A percentile compares a stretch with the other conserved stretches of the same genome.
phyloP scores from a whole-genome alignment of 2,329 filamentous ascomycete genomes.

The Karstenula rhodostoma region DNA sequence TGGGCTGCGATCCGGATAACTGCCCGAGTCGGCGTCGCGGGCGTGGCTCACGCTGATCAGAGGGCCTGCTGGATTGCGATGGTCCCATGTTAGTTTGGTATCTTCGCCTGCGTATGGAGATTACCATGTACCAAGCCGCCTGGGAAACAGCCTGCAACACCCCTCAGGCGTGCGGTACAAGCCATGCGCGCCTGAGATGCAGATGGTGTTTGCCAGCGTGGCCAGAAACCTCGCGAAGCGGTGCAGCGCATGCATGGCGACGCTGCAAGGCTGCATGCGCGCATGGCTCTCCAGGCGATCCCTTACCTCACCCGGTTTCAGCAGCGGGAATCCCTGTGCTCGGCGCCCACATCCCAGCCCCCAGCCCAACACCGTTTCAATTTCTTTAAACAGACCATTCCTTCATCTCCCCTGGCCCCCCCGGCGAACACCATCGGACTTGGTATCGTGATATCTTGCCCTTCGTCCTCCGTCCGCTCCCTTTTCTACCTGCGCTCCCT shows the following conservation, averaged over 20 bases:
- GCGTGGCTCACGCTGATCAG: slow-evolving; percentile 8
- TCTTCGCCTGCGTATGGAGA: slow-evolving; percentile 20
- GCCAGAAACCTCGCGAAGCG: slow-evolving; percentile 1
- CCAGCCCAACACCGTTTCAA: slow-evolving; percentile 44
- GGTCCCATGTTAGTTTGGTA: too few relatives aligned
- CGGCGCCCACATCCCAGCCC: slow-evolving; percentile 27
- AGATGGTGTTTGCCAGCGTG: background rate
- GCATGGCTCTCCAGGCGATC: slow-evolving; percentile 21
- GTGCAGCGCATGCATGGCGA: background rate
- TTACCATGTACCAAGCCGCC: slow-evolving; percentile 18
- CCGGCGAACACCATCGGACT: slow-evolving; percentile 36
- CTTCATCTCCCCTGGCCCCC: slow-evolving; percentile 45
- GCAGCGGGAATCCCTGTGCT: slow-evolving; percentile 21
- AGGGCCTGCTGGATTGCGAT: slow-evolving; percentile 15
- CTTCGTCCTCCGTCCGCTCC: slow-evolving; percentile 27
- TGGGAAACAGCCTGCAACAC: slow-evolving; percentile 12
- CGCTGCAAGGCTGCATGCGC: slow-evolving; percentile 17
- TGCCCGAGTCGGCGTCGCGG: background rate
- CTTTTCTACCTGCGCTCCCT: slow-evolving; percentile 31
- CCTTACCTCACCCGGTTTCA: slow-evolving; percentile 46
- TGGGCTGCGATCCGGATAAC: background rate
- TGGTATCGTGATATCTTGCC: slow-evolving; percentile 37
- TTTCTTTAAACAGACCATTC: slow-evolving; percentile 46
- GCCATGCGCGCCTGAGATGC: background rate
- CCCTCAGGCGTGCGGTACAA: background rate